phyloP scores from a whole-genome alignment of 768 basidiomycete genomes.

The Tubosaeta sp. region DNA sequence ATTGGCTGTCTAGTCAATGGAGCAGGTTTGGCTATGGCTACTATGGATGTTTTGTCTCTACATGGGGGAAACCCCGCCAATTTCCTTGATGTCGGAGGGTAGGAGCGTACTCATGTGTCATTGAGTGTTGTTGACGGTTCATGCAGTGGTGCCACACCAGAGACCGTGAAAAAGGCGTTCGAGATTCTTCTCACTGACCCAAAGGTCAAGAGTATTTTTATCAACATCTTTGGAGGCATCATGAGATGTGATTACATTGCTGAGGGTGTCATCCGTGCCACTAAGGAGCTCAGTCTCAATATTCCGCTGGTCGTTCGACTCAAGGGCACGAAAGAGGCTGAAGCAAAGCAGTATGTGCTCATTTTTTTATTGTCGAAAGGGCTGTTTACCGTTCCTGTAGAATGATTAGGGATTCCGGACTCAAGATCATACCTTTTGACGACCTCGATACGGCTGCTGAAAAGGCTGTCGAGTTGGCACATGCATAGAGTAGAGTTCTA shows the following conservation, averaged over 20 bases:
- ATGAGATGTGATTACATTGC: conserved; percentile 99
- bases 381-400: conserved; percentile 38
- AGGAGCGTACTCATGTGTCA: conserved; percentile 13
- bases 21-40: conserved; percentile 98
- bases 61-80: conserved; percentile 98
- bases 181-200: conserved; percentile 88
- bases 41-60: conserved; percentile 97
- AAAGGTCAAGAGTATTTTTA: conserved; percentile 97
- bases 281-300: conserved; percentile 79
- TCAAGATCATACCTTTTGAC: conserved; percentile 93
- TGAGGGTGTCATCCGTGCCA: conserved; percentile 97
- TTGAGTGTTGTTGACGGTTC: neutral
- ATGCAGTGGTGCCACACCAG: conserved; percentile 89
- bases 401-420: conserved; percentile 88
- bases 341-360: conserved; percentile 83
- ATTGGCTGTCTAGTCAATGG: conserved; percentile 98
- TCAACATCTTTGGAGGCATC: conserved; percentile 97
- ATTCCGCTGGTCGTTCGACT: conserved; percentile 92
- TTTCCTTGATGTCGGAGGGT: conserved; percentile 98
- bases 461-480: conserved; percentile 68
- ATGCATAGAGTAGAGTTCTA: conserved; percentile 34
- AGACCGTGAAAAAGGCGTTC: conserved; percentile 99
- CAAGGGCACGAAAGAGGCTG: conserved; percentile 94
- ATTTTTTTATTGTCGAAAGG: neutral
- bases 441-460: conserved; percentile 88